Evolutionary conservation across 306 rosid species (phyloP), one percentile per base, ranked within the genome.

Genomic region (Lablab purpureus): DNA sequence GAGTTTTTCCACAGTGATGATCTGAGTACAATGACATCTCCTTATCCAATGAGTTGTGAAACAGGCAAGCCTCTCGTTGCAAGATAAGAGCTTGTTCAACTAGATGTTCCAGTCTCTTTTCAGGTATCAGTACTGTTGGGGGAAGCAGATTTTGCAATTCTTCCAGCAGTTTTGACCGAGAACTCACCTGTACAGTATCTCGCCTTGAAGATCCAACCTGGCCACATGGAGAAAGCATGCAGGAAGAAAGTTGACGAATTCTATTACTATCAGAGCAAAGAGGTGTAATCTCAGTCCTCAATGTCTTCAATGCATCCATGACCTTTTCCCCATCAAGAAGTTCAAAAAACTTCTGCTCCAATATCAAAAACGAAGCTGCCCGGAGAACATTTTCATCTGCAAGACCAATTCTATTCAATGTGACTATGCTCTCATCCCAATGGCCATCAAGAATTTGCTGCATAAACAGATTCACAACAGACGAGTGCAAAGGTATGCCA

Each of bases 51-150:
- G 97, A 85, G 84, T 95, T 95, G 87, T 95, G 98, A 88, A 93
- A 95, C 23, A 28, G 25, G 84, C 99, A 95, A 84, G 91, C 87
- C 71, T 93, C 94, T 54, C 89, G 88, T 86, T 95, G 97, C 83
- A 93, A 80, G 84, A 95, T 79, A 79, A 95, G 97, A 43, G 97
- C 97, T 70, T 86, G 94, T 74, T 95, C 98, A 70, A 95, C 99
- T 78, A 95, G 84, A 84, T 90, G 92, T 80, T 95, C 98, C 93
- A 95, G 84, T 81, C 99, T 88, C 75, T 87, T 93, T 52, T 93
- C 99, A 62, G 97, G 99, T 73, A 95, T 87, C 92, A 95, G 84
- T 63, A 95, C 68, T 47, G 89, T 81, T 21, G 98, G 94, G 1
- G 98, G 98, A 85, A 95, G 91, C 81, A 95, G 71, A 66, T 90